phyloP scores from a whole-genome alignment of 768 basidiomycete genomes.

The Leccinum subgranulosum region DNA sequence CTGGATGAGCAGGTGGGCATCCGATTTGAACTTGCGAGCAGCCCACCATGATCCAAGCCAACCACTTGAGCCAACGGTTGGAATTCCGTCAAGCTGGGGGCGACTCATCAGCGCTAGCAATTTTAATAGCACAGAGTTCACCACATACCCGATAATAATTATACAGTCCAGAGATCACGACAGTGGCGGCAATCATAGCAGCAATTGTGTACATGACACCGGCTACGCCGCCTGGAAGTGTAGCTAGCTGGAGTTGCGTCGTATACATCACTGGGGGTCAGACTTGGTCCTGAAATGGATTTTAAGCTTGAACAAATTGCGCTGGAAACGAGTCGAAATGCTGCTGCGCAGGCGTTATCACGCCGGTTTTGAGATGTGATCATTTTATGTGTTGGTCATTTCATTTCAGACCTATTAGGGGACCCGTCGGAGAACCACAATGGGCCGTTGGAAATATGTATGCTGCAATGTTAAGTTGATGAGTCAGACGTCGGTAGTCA shows the following conservation, averaged over 20 bases:
- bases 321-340: no score
- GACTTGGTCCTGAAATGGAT: no score
- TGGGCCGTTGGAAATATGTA: no score
- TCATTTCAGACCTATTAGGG: no score
- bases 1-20: conserved; percentile 24
- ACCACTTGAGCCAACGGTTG: conserved; percentile 26
- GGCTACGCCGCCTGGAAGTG: neutral
- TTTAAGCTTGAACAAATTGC: no score
- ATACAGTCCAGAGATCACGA: conserved; percentile 4
- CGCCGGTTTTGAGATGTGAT: no score
- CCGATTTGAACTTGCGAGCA: conserved; percentile 15
- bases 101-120: neutral
- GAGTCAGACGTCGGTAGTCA: no score
- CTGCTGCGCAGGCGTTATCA: no score
- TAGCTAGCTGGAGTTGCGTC: conserved; percentile 1
- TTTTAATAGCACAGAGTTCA: neutral
- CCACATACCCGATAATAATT: conserved; percentile 4
- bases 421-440: no score
- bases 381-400: no score
- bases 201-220: conserved; percentile 4
- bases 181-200: conserved; percentile 1
- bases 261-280: neutral
- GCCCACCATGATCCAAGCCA: conserved; percentile 28
- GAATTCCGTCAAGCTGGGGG: conserved; percentile 28
- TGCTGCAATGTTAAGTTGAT: no score